Evolutionary conservation across 176 grass and related monocot genomes (phyloP), one percentile per base, ranked within the genome.

Genomic region (Bothriochloa decipiens): DNA sequence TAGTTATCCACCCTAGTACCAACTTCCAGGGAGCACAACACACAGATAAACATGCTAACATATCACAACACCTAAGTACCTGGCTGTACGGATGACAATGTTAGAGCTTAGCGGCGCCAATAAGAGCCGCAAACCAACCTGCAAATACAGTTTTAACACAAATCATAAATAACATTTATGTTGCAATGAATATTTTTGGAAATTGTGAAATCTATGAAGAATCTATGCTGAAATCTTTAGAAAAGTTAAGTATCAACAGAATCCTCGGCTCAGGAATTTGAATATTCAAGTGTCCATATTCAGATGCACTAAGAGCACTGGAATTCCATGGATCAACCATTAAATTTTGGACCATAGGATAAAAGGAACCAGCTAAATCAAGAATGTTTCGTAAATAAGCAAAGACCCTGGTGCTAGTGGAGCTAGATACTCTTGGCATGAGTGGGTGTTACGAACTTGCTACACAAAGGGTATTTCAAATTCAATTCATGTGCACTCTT

Each of bases 101-200:
- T 40, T 83, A 69, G 88, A 90, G 39, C 75, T 79, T 83, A 90
- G 41, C 18, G 88, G 88, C 4, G 88, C 88, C 37, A 90, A 81
- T 83, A 90, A 83, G 70, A 90, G 84, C 74, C 68, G 79, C 71
- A 90, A 73, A 83, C 88, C 88, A 17, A 90, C 47, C 84, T 90
- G 46, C 2, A 15, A 78, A 71, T 73, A 58, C 20, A 68, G 14
- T 86, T 46, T 72, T 52, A 68, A 71, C 58, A 74, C 47, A 61
- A 60, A 74, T 2, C 50, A 70, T 15, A 26, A 11, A 83, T 82
- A 78, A 47, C 2, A n/a, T 65, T 83, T n/a, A 11, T 81, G 61
- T 75, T 60, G 36, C 60, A 46, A 74, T n/a, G 27, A 45, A 74
- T 5, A 71, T 64, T 29, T 71, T 15, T 22, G 12, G 49, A 60